Evolutionary conservation across 495 filamentous ascomycete genomes (phyloP).

Genomic region (Hapsidospora chrysogenum): DNA sequence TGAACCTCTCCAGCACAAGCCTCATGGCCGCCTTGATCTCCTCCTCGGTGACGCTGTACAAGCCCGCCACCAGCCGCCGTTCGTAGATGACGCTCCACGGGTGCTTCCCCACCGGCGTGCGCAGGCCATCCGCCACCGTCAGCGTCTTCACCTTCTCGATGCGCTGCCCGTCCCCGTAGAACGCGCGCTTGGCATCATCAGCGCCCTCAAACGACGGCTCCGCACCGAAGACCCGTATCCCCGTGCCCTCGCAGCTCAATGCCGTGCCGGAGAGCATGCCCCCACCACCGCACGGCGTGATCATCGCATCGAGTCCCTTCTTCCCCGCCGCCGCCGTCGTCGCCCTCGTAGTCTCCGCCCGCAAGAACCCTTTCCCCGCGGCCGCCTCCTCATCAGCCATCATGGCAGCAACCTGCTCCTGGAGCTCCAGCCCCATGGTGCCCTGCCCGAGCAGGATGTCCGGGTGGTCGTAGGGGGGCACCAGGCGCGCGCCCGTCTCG

Average conservation of each 20-base stretch:
- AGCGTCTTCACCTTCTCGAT: constrained; percentile 51
- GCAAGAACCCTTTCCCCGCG: constrained; percentile 1
- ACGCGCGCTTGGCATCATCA: constrained; percentile 59
- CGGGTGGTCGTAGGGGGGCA: constrained; percentile 85
- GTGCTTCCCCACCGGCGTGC: constrained; percentile 62
- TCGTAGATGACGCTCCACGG: constrained; percentile 77
- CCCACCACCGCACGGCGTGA: constrained; percentile 78
- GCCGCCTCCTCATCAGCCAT: constrained; percentile 10
- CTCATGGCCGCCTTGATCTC: constrained; percentile 66
- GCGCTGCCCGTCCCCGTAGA: constrained; percentile 38
- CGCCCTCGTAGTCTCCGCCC: constrained; percentile 1
- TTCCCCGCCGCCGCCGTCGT: constrained; percentile 2
- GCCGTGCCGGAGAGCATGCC: constrained; percentile 76
- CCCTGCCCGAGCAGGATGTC: constrained; percentile 87
- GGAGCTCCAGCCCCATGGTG: constrained; percentile 71
- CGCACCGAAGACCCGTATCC: constrained; percentile 67
- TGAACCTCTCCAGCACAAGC: constrained; percentile 76
- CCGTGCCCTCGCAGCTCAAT: constrained; percentile 50
- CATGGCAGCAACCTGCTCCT: constrained; percentile 45
- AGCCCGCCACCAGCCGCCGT: constrained; percentile 45
- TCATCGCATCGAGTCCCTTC: constrained; percentile 50
- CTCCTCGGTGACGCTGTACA: constrained; percentile 66
- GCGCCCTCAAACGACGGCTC: constrained; percentile 76
- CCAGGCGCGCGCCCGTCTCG: constrained; percentile 53
- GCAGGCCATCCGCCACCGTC: constrained; percentile 81